Conservation (phyloP, 345 rosid species). For the Mangifera indica region DNA sequence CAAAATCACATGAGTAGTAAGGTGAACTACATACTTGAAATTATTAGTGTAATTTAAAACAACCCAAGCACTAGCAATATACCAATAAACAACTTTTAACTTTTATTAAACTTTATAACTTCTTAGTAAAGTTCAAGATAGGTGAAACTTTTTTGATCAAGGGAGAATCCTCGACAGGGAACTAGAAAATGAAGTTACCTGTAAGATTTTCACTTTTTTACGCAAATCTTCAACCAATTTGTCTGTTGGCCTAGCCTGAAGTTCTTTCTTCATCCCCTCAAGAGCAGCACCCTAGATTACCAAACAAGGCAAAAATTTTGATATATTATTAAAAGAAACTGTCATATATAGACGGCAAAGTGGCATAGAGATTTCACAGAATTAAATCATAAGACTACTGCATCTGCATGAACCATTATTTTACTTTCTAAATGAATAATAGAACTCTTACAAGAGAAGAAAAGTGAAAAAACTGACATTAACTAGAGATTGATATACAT, state of each 20-base stretch:
- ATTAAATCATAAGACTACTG: background rate
- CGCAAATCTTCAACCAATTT: conserved; percentile 93
- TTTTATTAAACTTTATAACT: background rate
- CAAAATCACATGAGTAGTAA: conserved; percentile 3
- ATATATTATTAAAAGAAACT: conserved; percentile 5
- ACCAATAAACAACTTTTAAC: background rate
- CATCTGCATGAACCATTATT: background rate
- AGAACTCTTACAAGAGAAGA: background rate
- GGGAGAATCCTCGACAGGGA: background rate
- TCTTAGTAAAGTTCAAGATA: conserved; percentile 3
- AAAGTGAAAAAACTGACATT: background rate
- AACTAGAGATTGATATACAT: background rate
- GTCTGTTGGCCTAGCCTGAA: conserved; percentile 85
- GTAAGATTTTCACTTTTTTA: conserved; percentile 95
- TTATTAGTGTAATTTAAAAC: background rate
- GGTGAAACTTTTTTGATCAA: conserved; percentile 2
- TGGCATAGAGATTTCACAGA: background rate
- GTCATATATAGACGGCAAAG: background rate
- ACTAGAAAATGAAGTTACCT: conserved; percentile 45
- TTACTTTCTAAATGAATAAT: background rate
- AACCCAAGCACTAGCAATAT: background rate
- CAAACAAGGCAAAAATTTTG: conserved; percentile 1
- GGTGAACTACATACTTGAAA: background rate
- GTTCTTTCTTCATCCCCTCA: conserved; percentile 90
- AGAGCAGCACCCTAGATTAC: conserved; percentile 63